Conservation (phyloP, 2,329 filamentous ascomycete species). For the Ceratocystis lukuohia region DNA sequence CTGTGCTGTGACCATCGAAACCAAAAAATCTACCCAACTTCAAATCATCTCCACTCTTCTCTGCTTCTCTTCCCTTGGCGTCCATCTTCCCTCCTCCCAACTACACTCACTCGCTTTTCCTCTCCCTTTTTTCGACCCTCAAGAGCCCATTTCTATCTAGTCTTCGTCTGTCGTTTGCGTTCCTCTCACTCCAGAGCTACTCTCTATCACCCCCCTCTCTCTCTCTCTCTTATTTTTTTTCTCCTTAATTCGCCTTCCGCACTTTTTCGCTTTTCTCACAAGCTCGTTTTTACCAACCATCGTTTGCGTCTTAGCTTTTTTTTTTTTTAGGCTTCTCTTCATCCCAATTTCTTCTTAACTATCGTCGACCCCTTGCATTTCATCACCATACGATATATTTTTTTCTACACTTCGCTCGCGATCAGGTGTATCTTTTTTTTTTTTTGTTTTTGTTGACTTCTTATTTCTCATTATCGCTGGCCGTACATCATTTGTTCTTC, state of each 20-base stretch:
- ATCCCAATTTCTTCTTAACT: neutral
- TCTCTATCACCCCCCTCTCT: neutral
- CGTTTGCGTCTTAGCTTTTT: neutral
- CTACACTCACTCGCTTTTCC: neutral
- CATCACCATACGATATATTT: constrained; percentile 2
- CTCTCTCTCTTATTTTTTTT: neutral
- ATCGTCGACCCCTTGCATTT: constrained; percentile 11
- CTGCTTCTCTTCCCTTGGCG: constrained; percentile 9
- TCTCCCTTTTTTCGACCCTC: constrained; percentile 10
- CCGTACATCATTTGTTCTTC: constrained; percentile 2
- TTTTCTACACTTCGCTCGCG: constrained; percentile 2
- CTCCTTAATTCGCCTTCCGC: neutral
- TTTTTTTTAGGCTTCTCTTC: constrained; percentile 1
- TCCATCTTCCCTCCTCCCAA: neutral
- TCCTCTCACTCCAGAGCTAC: neutral
- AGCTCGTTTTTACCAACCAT: constrained; percentile 3
- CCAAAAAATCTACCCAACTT: neutral
- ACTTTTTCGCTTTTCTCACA: neutral
- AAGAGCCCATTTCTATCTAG: neutral
- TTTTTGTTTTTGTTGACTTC: constrained; percentile 5
- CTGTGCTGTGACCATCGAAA: constrained; percentile 7
- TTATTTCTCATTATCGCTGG: constrained; percentile 7
- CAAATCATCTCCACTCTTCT: constrained; percentile 6
- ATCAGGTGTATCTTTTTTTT: constrained; percentile 12
- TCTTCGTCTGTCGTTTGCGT: constrained; percentile 10